Evolutionary conservation across 495 filamentous ascomycete species (phyloP), one percentile per base, ranked within the genome.

Genomic region (Penicillium riverlandense): DNA sequence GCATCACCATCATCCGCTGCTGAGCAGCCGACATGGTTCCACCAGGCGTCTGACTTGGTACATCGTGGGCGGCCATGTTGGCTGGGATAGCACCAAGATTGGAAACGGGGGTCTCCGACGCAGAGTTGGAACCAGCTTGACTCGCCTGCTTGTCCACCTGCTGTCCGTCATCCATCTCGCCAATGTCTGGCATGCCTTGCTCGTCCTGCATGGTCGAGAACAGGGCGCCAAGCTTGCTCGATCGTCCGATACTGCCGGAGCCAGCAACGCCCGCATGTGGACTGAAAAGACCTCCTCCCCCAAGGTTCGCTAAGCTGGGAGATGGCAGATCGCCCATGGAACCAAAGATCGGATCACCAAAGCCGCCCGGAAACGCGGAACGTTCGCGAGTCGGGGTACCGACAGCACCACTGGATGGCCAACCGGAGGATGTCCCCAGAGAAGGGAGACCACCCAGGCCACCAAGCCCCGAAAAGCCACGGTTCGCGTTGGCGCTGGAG

Each of bases 1-100:
- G 92, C 92, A 98, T 97, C n/a, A 98, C 91, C 86, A 97, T 95
- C 14, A 82, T 85, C 8, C 84, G 79, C 45, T 90, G 86, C 52
- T 94, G 87, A 35, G 82, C 69, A 11, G 84, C 61, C 22, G 84
- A 80, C 3, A 85, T 74, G 27, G 85, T 79, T 12, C 70, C 67
- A 16, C 63, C 65, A 29, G 67, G 59, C 4, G 55, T 63, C 32
- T 66, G 64, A 22, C 50, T 53, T 7, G 52, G 38, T 8, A 40
- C 52, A 40, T 73, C 70, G 4, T 58, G 56, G 29, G 35, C 37
- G 30, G 52, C 53, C 40, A 70, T 35, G 29, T 59, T 59, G 4
- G 59, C 55, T 27, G 70, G 59, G 36, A 67, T 54, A 22, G 71
- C 65, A 30, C 71, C 70, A 43, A 70, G 67, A 13, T 65, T 67